Evolutionary conservation across 2,329 filamentous ascomycete genomes (phyloP).

Genomic region (Talaromyces islandicus): DNA sequence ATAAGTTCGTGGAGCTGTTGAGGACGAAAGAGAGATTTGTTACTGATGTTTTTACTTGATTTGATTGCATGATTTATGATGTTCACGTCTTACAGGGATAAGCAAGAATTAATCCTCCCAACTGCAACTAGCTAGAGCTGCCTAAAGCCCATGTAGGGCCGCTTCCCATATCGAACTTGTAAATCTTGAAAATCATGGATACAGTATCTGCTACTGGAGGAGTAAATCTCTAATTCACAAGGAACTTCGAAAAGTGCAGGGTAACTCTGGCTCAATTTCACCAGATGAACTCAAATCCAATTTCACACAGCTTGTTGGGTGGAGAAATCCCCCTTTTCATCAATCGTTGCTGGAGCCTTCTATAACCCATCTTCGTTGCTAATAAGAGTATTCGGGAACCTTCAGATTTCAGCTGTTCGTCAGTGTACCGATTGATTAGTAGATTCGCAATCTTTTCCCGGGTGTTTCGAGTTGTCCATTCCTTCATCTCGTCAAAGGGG

Average conservation of each 20-base stretch:
- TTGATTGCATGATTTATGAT: slow-evolving; percentile 6
- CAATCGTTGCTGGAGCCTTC: not conserved
- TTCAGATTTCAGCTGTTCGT: not conserved
- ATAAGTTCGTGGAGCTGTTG: slow-evolving; percentile 23
- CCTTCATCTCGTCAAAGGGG: not conserved
- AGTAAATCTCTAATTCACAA: not conserved
- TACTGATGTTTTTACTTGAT: slow-evolving; percentile 51
- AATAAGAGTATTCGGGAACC: not conserved
- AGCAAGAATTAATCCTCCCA: not conserved
- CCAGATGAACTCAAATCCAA: not conserved
- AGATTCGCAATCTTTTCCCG: not conserved
- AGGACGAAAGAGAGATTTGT: slow-evolving; percentile 50
- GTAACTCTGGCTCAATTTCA: not conserved
- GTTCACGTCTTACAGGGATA: not conserved
- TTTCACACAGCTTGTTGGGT: not conserved
- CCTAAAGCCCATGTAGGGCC: not conserved
- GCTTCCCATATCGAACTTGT: not conserved
- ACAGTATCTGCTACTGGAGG: not conserved
- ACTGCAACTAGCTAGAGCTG: not conserved
- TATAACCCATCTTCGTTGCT: not conserved
- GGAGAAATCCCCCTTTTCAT: not conserved
- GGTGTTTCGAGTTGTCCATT: not conserved
- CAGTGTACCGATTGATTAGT: not conserved
- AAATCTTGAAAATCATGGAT: not conserved
- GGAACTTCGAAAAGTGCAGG: not conserved